A percentile compares a stretch with the other conserved stretches of the same genome.
These are phyloP conservation scores for Dendrobium officinale DNA, from an alignment of 106 monocot species.

Conservation along the genomic window DNA sequence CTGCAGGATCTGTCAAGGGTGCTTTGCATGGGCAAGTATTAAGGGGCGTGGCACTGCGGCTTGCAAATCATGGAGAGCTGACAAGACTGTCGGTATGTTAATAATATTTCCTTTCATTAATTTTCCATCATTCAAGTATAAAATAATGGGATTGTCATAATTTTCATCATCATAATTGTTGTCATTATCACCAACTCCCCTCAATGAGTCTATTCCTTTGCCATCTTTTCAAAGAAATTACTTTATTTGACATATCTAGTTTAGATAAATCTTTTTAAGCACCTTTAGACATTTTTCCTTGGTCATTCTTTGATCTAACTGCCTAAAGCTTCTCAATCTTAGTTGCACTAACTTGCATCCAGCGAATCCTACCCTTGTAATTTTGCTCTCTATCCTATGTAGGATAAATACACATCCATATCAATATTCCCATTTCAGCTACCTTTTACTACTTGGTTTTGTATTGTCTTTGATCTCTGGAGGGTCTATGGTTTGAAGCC, in stretches of 20 bases:
- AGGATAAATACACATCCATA: no score
- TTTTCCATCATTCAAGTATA: background rate
- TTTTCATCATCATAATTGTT: background rate
- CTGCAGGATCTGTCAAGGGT: slow-evolving; percentile 92
- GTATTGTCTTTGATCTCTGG: no score
- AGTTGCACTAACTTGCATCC: background rate
- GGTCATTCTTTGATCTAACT: background rate
- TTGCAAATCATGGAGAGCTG: slow-evolving; percentile 97
- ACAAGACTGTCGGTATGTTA: slow-evolving; percentile 84
- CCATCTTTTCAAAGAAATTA: no score
- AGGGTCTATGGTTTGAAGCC: no score
- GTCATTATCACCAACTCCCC: background rate
- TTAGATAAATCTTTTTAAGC: background rate
- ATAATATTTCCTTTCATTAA: background rate
- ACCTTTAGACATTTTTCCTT: background rate
- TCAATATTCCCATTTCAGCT: no score
- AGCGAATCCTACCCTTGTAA: background rate
- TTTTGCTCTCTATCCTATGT: no score
- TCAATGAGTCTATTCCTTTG: background rate
- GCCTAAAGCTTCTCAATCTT: background rate
- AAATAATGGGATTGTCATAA: background rate
- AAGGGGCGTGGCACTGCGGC: slow-evolving; percentile 82
- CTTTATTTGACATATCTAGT: no score
- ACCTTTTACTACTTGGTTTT: no score
- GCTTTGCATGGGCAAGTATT: slow-evolving; percentile 75